Percentiles rank a stretch among this genome's conserved stretches.
These are phyloP conservation scores for Auriscalpium microsporum DNA, from an alignment of 768 basidiomycete species.

Conservation along the genomic window DNA sequence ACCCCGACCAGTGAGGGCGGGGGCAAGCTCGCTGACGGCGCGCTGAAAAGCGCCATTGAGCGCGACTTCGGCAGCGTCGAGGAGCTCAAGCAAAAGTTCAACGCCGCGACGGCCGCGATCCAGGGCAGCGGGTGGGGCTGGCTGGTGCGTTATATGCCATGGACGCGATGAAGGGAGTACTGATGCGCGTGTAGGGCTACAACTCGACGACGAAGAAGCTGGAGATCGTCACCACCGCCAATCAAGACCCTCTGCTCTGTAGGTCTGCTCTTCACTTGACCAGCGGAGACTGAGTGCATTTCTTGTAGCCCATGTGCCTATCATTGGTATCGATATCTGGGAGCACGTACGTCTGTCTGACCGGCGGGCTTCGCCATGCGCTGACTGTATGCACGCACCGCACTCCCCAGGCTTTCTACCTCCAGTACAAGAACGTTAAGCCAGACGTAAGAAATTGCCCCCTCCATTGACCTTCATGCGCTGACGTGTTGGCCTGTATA, in stretches of 20 bases:
- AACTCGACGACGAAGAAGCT: conserved; percentile 60
- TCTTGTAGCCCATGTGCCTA: conserved; percentile 65
- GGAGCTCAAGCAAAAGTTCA: conserved; percentile 76
- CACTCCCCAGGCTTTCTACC: conserved; percentile 32
- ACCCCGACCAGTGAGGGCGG: conserved; percentile 61
- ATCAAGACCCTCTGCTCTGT: conserved; percentile 89
- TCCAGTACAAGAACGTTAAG: conserved; percentile 87
- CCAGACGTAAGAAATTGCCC: conserved; percentile 58
- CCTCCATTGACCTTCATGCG: not conserved
- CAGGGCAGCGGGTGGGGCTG: conserved; percentile 99
- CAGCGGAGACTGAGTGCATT: conserved; percentile 1
- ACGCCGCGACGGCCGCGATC: conserved; percentile 80
- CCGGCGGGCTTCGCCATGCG: conserved; percentile 6
- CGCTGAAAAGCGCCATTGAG: conserved; percentile 68
- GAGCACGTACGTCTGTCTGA: conserved; percentile 52
- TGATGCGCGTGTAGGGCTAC: conserved; percentile 48
- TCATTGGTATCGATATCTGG: conserved; percentile 98
- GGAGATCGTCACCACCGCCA: conserved; percentile 87
- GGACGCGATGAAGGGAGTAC: not conserved
- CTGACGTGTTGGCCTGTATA: conserved; percentile 20
- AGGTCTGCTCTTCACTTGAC: conserved; percentile 13
- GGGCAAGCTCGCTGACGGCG: conserved; percentile 55
- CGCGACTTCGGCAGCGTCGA: conserved; percentile 85
- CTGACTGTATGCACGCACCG: conserved; percentile 50
- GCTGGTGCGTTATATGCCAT: conserved; percentile 48